Evolutionary conservation across 768 basidiomycete genomes (phyloP), one percentile per base, ranked within the genome.

Genomic region (Rhizopogon vinicolor): DNA sequence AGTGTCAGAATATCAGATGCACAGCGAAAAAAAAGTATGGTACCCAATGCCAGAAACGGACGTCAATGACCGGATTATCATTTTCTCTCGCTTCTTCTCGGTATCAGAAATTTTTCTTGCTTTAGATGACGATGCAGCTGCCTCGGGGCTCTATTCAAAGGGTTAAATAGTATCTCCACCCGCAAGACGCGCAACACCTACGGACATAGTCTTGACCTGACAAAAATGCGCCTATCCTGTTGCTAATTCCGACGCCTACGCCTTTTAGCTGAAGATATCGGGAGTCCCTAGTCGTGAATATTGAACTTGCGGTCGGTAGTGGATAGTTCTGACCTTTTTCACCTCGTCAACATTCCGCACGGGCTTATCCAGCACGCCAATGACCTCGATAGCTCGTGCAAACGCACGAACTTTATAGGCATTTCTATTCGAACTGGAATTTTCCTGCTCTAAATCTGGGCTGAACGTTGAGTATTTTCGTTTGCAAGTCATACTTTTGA

Each of bases 361-460:
- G 48, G 78, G 77, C 54, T 72, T 64, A 16, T 77, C 65, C 3
- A 81, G 60, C 40, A 67, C 59, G 29, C 67, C 58, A 43, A 84
- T 71, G 31, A 67, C 68, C 7, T 65, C 67, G 52, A 84, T 80
- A 3, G 82, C 82, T 54, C 66, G 74, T 43, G 68, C 66, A 58
- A 79, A 83, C 19, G 82, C 79, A 52, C 74, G 72, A 16, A 83
- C 65, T 69, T 80, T 83, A 70, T 73, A 82, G 5, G 57, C 56
- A 56, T 82, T 83, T n/a, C 68, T 54, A 19, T 62, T 54, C 3
- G 61, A 37, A 12, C 69, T 70, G 7, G 59, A 45, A n/a, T 72
- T 68, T 58, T 82, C 82, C 16, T 75, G 72, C 44, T 75, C 63
- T 64, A 75, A 72, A 63, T 76, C 82, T 62, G 43, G 41, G 22